Conservation (phyloP, 148 eudicot species). For the Fallopia convolvulus region DNA sequence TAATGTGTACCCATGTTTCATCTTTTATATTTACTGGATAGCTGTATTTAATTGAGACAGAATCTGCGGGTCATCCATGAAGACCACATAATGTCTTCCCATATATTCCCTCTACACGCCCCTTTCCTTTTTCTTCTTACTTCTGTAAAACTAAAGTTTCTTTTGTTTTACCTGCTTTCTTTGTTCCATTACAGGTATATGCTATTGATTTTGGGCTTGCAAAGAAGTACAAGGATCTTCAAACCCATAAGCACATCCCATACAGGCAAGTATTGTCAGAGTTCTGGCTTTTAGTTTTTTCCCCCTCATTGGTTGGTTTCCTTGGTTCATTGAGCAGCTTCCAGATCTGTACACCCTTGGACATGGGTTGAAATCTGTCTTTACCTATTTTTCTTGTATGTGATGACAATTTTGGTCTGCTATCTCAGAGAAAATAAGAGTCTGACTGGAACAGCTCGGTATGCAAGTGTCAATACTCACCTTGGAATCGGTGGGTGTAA, state of each 20-base stretch:
- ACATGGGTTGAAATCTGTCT: neutral
- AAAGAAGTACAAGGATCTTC: constrained; percentile 90
- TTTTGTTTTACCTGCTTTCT: neutral
- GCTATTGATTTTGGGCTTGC: constrained; percentile 87
- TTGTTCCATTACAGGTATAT: constrained; percentile 48
- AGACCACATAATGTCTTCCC: neutral
- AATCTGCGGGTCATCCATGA: neutral
- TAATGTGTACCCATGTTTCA: neutral
- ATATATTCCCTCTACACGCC: neutral
- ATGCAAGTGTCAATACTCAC: constrained; percentile 98
- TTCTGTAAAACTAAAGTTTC: neutral
- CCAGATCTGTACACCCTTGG: neutral
- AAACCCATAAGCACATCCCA: constrained; percentile 95
- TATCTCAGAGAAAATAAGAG: constrained; percentile 80
- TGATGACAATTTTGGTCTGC: neutral
- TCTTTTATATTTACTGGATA: neutral
- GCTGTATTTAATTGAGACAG: neutral
- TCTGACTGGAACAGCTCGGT: constrained; percentile 97
- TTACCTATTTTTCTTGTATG: neutral
- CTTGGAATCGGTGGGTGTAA: constrained; percentile 79
- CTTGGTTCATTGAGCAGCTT: neutral
- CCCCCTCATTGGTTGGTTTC: neutral
- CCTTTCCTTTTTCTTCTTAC: neutral
- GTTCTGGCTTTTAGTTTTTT: neutral
- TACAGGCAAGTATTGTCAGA: constrained; percentile 42